Conservation (phyloP, 2,329 filamentous ascomycete genomes). For the Fusarium ramigenum region DNA sequence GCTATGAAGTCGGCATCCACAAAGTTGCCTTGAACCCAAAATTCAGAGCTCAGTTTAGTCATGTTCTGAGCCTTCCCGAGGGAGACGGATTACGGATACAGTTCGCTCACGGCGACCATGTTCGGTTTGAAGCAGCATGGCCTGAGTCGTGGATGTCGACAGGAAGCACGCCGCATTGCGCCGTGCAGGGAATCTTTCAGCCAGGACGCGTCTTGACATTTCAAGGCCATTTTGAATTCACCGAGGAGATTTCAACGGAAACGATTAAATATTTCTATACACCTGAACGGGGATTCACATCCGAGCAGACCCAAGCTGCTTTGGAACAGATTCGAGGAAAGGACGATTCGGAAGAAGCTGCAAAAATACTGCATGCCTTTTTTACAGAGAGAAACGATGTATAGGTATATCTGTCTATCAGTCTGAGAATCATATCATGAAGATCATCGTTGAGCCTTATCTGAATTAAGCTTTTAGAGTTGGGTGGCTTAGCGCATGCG, state of each 20-base stretch:
- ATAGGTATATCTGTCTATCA: neutral
- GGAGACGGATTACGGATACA: neutral
- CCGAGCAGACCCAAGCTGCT: neutral
- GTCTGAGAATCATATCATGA: no score
- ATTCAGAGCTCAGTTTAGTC: neutral
- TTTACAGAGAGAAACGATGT: neutral
- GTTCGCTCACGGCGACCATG: neutral
- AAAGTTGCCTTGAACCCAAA: neutral
- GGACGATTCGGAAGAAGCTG: neutral
- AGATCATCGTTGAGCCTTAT: neutral
- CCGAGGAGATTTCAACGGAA: neutral
- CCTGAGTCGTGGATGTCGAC: neutral
- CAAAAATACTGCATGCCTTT: neutral
- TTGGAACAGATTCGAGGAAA: neutral
- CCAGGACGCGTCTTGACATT: neutral
- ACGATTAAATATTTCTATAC: neutral
- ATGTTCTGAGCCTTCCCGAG: neutral
- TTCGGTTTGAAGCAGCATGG: neutral
- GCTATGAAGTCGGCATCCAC: neutral
- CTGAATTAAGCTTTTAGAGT: neutral
- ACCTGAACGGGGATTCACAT: neutral
- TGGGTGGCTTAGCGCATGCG: slow-evolving; percentile 12
- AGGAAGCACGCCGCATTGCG: neutral
- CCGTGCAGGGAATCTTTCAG: neutral
- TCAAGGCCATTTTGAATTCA: neutral